phyloP scores from a whole-genome alignment of 2,329 filamentous ascomycete species.

The Xylariaceae sp. region DNA sequence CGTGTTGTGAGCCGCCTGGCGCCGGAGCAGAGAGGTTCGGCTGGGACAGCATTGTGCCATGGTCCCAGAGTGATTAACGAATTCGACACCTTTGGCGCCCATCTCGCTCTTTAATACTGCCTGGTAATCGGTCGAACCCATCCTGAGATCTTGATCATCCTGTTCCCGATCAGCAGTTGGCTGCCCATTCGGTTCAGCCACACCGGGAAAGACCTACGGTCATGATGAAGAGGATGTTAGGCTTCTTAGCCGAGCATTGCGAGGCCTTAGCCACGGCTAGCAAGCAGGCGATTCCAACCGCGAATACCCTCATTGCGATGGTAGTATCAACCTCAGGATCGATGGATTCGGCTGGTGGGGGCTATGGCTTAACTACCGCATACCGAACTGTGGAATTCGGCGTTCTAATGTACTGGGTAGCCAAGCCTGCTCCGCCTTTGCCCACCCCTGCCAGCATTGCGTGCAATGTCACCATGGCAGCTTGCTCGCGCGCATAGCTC shows the following conservation, averaged over 20 bases:
- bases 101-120: conserved; percentile 12
- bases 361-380: too few relatives aligned
- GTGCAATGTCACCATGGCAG: too few relatives aligned
- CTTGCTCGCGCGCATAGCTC: too few relatives aligned
- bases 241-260: conserved; percentile 2
- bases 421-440: too few relatives aligned
- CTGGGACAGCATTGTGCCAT: neutral
- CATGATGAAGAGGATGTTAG: conserved; percentile 21
- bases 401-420: too few relatives aligned
- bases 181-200: neutral
- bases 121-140: conserved; percentile 15
- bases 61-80: conserved; percentile 19
- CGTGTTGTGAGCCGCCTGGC: conserved; percentile 1
- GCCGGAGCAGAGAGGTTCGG: neutral
- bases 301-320: neutral
- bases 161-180: neutral
- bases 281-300: neutral
- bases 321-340: too few relatives aligned
- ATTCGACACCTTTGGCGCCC: conserved; percentile 14
- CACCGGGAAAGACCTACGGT: conserved; percentile 3
- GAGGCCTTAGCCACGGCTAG: neutral
- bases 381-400: too few relatives aligned
- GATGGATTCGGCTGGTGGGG: too few relatives aligned
- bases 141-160: conserved; percentile 8
- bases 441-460: too few relatives aligned